phyloP scores from a whole-genome alignment of 768 basidiomycete genomes.

The Podaxis sp. region DNA sequence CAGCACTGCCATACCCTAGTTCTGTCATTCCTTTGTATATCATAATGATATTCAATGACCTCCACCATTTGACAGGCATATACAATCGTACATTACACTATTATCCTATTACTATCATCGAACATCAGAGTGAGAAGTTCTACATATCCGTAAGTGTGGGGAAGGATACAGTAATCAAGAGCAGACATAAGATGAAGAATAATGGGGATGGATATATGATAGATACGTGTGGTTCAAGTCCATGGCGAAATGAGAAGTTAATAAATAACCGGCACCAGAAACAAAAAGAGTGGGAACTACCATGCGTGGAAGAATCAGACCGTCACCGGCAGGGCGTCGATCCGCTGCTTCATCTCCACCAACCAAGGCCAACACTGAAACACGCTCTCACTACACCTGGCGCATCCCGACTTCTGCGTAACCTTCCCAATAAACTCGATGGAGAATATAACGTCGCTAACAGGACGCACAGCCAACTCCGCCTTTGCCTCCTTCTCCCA shows the following conservation, averaged over 20 bases:
- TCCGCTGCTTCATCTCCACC: conserved; percentile 49
- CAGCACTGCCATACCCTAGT: not conserved
- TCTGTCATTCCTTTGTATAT: not conserved
- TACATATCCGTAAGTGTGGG: not conserved
- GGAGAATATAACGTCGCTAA: conserved; percentile 59
- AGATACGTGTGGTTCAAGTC: not conserved
- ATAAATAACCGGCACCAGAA: not conserved
- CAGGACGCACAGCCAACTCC: conserved; percentile 57
- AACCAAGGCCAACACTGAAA: conserved; percentile 61
- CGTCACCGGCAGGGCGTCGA: conserved; percentile 48
- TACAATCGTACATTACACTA: no score
- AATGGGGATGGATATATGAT: not conserved
- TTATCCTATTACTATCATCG: not conserved
- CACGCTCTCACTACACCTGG: conserved; percentile 66
- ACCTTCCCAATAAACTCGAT: conserved; percentile 57
- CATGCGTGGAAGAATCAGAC: conserved; percentile 19
- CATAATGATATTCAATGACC: not conserved
- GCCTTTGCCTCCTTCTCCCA: conserved; percentile 56
- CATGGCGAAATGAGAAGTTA: not conserved
- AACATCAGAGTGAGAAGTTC: not conserved
- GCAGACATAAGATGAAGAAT: not conserved
- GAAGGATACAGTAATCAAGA: not conserved
- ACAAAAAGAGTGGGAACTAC: not conserved
- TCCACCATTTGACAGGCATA: no score
- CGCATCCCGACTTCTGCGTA: conserved; percentile 51